phyloP scores from a whole-genome alignment of 495 filamentous ascomycete species.

The Aspergillus affinis region DNA sequence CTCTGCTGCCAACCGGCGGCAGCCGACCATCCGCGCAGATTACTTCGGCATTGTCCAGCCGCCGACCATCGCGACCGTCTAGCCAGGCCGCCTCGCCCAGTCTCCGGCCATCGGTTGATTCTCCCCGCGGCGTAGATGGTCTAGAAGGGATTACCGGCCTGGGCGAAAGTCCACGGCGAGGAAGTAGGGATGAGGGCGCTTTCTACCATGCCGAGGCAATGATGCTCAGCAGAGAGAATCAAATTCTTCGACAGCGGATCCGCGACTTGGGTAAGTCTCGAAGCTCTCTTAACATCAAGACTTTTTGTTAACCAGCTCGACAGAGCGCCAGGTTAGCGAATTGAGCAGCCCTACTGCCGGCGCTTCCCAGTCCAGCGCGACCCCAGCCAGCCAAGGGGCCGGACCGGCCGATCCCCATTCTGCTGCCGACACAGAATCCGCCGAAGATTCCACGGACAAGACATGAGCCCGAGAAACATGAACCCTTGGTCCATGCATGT shows the following conservation, averaged over 20 bases:
- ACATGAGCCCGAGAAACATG: constrained; percentile 15
- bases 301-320: neutral
- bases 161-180: constrained; percentile 34
- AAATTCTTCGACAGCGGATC: constrained; percentile 84
- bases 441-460: constrained; percentile 24
- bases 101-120: constrained; percentile 33
- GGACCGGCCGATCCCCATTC: constrained; percentile 25
- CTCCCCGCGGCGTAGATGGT: constrained; percentile 26
- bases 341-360: constrained; percentile 24
- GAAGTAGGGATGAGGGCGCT: constrained; percentile 72
- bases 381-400: constrained; percentile 19
- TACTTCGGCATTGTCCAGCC: constrained; percentile 49
- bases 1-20: constrained; percentile 8
- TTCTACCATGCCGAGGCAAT: constrained; percentile 93
- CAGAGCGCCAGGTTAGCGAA: constrained; percentile 42
- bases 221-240: constrained; percentile 85
- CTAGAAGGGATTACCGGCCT: constrained; percentile 30
- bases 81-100: constrained; percentile 41
- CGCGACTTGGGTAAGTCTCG: constrained; percentile 63
- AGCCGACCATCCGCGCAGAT: constrained; percentile 33
- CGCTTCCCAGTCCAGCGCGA: constrained; percentile 13
- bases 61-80: constrained; percentile 44
- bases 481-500: neutral
- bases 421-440: constrained; percentile 19
- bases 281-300: constrained; percentile 12